These are phyloP conservation scores for Diaporthe vaccinii DNA, from an alignment of 2,329 filamentous ascomycete species.

Conservation along the genomic window DNA sequence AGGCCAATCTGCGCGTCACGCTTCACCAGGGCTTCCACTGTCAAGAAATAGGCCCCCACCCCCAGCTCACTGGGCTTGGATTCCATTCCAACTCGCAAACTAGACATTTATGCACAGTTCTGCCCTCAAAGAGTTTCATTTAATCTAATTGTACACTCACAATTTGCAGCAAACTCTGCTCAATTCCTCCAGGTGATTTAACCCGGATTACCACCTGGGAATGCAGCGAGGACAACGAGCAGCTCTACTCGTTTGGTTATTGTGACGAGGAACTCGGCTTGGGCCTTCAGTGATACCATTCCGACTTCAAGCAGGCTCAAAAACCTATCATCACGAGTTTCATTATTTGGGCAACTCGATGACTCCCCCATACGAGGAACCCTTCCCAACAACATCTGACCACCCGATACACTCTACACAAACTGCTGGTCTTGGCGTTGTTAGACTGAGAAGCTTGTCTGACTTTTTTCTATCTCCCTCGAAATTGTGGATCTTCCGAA, in stretches of 20 bases:
- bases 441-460: background rate
- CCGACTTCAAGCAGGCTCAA: background rate
- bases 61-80: too few relatives aligned
- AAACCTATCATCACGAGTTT: background rate
- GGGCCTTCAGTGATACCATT: background rate
- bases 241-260: background rate
- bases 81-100: too few relatives aligned
- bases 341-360: background rate
- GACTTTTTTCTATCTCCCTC: background rate
- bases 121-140: background rate
- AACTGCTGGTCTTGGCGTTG: background rate
- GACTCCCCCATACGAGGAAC: background rate
- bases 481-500: background rate
- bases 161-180: background rate
- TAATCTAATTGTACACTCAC: background rate
- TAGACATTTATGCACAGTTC: background rate
- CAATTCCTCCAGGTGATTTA: background rate
- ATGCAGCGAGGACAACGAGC: background rate
- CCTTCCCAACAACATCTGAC: too few relatives aligned
- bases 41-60: too few relatives aligned
- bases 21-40: too few relatives aligned
- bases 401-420: background rate
- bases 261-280: background rate
- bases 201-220: background rate
- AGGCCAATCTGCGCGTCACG: too few relatives aligned